Percentiles rank a stretch among this genome's conserved stretches.
Conservation (phyloP, 345 rosid species). For the Erucastrum elatum region DNA sequence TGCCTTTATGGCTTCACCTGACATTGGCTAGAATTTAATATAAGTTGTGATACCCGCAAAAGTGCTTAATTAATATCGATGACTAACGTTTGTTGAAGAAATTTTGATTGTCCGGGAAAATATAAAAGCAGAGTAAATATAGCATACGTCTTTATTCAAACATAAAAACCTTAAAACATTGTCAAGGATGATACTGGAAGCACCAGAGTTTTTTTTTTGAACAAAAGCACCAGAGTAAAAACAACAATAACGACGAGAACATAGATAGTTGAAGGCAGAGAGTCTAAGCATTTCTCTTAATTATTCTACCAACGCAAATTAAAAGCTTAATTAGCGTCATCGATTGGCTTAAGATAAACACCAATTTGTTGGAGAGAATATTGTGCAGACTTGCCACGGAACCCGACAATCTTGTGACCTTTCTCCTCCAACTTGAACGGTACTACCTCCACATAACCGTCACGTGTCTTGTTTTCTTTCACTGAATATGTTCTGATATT, state of each 20-base stretch:
- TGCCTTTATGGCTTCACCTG: neutral
- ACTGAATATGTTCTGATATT: neutral
- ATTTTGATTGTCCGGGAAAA: neutral
- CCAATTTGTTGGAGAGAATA: neutral
- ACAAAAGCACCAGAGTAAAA: neutral
- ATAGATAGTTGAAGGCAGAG: neutral
- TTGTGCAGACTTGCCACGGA: neutral
- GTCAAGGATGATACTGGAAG: neutral
- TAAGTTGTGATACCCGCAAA: neutral
- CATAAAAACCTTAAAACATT: neutral
- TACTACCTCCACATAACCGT: neutral
- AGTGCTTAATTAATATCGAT: neutral
- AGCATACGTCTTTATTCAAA: neutral
- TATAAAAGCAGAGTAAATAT: neutral
- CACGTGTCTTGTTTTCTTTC: neutral
- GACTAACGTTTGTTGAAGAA: neutral
- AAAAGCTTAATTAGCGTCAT: neutral
- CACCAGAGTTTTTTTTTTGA: neutral
- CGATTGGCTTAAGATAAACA: neutral
- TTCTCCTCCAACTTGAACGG: neutral
- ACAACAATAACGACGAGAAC: neutral
- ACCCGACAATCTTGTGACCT: neutral
- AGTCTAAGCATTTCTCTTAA: neutral
- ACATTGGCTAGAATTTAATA: neutral
- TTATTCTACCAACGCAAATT: neutral